Conservation (phyloP, 202 grass and related monocot genomes). For the Setaria viridis region DNA sequence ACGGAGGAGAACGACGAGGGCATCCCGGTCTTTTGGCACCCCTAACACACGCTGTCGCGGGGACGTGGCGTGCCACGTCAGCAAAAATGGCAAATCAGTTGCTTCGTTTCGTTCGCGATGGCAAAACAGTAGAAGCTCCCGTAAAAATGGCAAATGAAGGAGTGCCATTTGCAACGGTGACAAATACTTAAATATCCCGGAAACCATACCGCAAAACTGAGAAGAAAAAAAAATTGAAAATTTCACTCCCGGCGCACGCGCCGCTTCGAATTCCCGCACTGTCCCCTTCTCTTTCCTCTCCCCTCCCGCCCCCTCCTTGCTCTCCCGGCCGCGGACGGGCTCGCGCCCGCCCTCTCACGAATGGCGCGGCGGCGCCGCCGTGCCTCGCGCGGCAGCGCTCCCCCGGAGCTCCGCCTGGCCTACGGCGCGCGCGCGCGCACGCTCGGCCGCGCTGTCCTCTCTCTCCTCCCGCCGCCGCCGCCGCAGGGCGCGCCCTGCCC, state of each 20-base stretch:
- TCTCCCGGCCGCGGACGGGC: not conserved
- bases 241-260: not conserved
- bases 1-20: no score
- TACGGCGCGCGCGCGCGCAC: constrained; percentile 41
- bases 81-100: no score
- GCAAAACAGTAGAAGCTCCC: no score
- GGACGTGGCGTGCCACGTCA: no score
- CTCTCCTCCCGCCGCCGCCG: constrained; percentile 44
- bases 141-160: no score
- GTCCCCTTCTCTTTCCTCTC: no score
- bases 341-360: not conserved
- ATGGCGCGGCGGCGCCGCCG: constrained; percentile 39
- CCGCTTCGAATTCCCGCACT: constrained; percentile 30
- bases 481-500: constrained; percentile 29
- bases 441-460: constrained; percentile 49
- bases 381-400: not conserved
- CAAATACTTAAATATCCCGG: no score
- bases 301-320: not conserved
- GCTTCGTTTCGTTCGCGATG: no score
- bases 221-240: not conserved
- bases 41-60: no score
- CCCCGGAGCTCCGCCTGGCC: constrained; percentile 46
- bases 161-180: no score
- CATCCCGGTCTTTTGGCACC: no score
- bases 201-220: not conserved